These are phyloP conservation scores for Glutinoglossum americanum DNA, from an alignment of 495 filamentous ascomycete genomes.

Conservation along the genomic window DNA sequence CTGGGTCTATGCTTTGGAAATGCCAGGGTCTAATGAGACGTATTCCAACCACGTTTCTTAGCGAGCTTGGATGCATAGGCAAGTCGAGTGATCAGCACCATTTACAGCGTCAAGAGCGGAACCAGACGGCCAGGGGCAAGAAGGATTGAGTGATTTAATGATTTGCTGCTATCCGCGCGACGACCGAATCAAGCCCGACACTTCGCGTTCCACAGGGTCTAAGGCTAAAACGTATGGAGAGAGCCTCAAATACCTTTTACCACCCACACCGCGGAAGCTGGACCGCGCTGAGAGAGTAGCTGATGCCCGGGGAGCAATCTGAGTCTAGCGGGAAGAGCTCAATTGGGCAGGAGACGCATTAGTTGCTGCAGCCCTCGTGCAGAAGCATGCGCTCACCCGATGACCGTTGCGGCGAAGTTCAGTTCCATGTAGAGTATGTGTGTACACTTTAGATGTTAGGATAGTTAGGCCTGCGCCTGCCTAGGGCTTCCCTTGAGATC, in stretches of 20 bases:
- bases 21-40: background rate
- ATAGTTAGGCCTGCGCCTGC: too few species aligned
- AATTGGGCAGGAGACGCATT: background rate
- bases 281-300: background rate
- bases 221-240: background rate
- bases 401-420: background rate
- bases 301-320: background rate
- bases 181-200: background rate
- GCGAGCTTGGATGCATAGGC: background rate
- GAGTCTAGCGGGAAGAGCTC: background rate
- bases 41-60: slow-evolving; percentile 1
- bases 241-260: background rate
- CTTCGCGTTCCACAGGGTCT: background rate
- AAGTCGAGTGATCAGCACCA: background rate
- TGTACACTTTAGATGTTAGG: background rate
- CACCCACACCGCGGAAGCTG: background rate
- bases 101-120: background rate
- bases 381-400: background rate
- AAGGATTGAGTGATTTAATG: background rate
- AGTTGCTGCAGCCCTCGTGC: background rate
- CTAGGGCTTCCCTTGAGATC: background rate
- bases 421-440: background rate
- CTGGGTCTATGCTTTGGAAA: background rate
- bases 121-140: background rate
- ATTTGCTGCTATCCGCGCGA: background rate